Base-by-base conservation (phyloP, 768 basidiomycete genomes). In the Termitomyces sp. region DNA sequence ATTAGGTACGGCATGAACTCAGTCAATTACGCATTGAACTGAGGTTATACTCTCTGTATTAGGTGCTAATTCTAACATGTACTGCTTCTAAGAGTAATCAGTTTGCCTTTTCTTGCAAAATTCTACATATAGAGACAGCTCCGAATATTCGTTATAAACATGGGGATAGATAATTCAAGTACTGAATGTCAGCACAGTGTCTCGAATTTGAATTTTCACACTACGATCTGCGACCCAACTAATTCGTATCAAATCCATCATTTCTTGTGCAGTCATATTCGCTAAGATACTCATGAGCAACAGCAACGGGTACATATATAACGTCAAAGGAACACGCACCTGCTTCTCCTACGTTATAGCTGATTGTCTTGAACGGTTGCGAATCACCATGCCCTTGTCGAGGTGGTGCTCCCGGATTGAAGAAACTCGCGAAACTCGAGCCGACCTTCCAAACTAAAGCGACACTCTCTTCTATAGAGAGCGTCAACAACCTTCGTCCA, bases 361-460 rank as follows among this genome's bases (percentile, higher is more conserved):
- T 82, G 52, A 95, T 78, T 3, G 86, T 88, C 73, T 96, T 98
- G 78, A 84, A 98, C 0, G 97, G 93, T 50, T 89, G 82, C 0
- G 88, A 88, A 16, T 93, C 90, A 27, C 82, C 77, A 64, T 86
- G 81, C 0, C 95, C 94, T 72, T 98, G 95, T 33, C 93, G 77
- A 6, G 97, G 96, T 2, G 94, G 95, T 7, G 89, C 89, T 2
- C 95, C 95, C 1, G 92, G 87, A 68, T 87, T 87, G 69, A 98
- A 95, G 70, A 98, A 86, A 62, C 93, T 95, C 24, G 87, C 79
- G 62, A 99, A 83, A 67, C 92, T 93, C 9, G 86, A 80, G 0
- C 97, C 96, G 6, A 98, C 95, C 68, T 98, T 98, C 97, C 97
- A 99, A 15, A 96, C 92, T 13, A 93, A 80, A 6, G 94, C 88